phyloP scores from a whole-genome alignment of 2,329 filamentous ascomycete genomes.

The Neurospora crassa region DNA sequence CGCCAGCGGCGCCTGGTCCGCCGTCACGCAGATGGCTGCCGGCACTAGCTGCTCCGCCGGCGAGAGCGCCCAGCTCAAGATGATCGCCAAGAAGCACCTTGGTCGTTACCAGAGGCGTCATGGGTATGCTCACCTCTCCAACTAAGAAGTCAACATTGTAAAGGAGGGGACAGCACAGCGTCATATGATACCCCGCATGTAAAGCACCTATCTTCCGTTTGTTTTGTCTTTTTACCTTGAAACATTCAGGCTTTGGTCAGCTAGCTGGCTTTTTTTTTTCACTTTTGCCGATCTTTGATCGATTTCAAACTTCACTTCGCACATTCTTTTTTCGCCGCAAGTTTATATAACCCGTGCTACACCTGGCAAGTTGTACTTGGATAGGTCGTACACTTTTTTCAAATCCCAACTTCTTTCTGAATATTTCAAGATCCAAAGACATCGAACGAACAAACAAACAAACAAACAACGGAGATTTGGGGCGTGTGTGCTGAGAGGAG shows the following conservation, averaged over 20 bases:
- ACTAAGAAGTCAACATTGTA: neutral
- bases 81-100: neutral
- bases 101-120: neutral
- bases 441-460: neutral
- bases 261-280: neutral
- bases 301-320: neutral
- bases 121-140: neutral
- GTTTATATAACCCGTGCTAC: neutral
- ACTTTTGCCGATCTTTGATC: neutral
- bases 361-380: neutral
- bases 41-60: conserved; percentile 38
- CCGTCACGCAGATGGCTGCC: conserved; percentile 29
- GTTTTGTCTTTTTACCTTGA: neutral
- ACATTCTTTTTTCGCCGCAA: neutral
- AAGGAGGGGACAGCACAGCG: neutral
- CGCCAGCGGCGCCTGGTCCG: conserved; percentile 38
- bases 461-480: neutral
- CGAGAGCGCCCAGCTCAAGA: conserved; percentile 8
- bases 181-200: neutral
- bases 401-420: neutral
- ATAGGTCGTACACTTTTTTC: neutral
- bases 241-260: neutral
- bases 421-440: neutral
- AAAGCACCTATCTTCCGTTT: neutral
- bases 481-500: neutral